These are phyloP conservation scores for Neonectria faginata DNA, from an alignment of 2,329 filamentous ascomycete species.

Conservation along the genomic window DNA sequence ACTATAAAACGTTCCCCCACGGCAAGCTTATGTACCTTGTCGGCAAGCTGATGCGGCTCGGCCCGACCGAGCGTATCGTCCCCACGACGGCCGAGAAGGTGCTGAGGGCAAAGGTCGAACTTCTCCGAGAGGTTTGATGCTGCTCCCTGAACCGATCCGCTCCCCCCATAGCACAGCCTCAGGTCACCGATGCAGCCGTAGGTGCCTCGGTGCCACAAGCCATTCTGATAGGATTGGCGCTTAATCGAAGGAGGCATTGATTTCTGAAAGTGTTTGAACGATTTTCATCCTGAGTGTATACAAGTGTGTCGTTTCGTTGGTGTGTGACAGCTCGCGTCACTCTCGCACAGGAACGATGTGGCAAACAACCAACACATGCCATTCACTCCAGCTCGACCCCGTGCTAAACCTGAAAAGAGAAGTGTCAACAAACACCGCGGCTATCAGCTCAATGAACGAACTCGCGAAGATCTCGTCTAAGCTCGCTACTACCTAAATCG, in stretches of 20 bases:
- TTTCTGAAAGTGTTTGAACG: conserved; percentile 31
- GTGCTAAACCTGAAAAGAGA: no score
- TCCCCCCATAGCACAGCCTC: conserved; percentile 29
- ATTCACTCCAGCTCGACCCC: conserved; percentile 12
- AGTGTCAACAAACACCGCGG: no score
- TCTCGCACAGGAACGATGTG: conserved; percentile 32
- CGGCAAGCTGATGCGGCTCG: conserved; percentile 68
- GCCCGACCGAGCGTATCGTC: conserved; percentile 66
- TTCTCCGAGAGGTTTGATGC: conserved; percentile 35
- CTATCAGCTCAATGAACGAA: no score
- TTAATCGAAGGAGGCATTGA: conserved; percentile 22
- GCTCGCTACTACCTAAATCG: background rate
- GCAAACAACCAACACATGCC: conserved; percentile 33
- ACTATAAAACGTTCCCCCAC: conserved; percentile 60
- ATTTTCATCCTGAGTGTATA: conserved; percentile 37
- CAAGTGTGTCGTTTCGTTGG: conserved; percentile 21
- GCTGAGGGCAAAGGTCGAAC: conserved; percentile 53
- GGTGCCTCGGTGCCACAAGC: conserved; percentile 36
- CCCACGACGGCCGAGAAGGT: conserved; percentile 62
- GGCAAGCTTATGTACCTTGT: conserved; percentile 72
- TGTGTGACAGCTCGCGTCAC: conserved; percentile 35
- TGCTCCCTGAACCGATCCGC: conserved; percentile 8
- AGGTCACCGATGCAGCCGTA: conserved; percentile 29
- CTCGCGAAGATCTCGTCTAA: background rate
- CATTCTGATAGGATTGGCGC: conserved; percentile 19